Base-by-base conservation (phyloP, 768 basidiomycete genomes). In the Psilocybe cubensis region DNA sequence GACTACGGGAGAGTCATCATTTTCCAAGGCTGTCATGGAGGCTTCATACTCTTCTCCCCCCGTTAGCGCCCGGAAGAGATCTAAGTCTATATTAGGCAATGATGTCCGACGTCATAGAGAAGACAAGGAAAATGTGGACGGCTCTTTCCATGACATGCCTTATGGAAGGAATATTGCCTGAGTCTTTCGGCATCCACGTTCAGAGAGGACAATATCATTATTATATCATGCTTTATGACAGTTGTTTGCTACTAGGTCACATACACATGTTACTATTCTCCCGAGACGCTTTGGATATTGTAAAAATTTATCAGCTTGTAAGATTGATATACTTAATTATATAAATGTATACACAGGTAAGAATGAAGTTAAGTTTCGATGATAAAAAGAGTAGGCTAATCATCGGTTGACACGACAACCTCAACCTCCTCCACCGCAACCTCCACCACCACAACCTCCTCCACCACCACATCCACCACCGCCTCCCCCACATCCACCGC, bases 401-500 rank as follows among this genome's bases (percentile, higher is more conserved):
- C n/a, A n/a, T n/a, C n/a, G n/a, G n/a, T n/a, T n/a, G n/a, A n/a
- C 54, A 35, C 38, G 23, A 31, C 53, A 24, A 7, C 48, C 38
- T 24, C 54, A 28, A 38, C 59, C 58, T 1, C 58, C 55, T 10
- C 59, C 45, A 2, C 63, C 60, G 5, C 31, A 7, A 38, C 63
- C 46, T 4, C 60, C 60, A 8, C 60, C 59, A 18, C 60, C 40
- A 3, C 60, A 42, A 1, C 60, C 56, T 9, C 58, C 35, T 7
- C 60, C 57, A 8, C 60, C 58, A 7, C 59, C 46, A 0, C 63
- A 51, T 4, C 64, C 57, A 2, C 62, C 59, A 1, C 61, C 64
- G 2, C 55, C 57, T 11, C 56, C 56, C 17, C 47, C 52, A 21
- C 29, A 24, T 17, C 45, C 46, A 3, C 64, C 10, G 31, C 59